Percentiles rank a stretch among this genome's conserved stretches.
These are phyloP conservation scores for Eragrostis curvula DNA, from an alignment of 176 grass and related monocot species.

Conservation along the genomic window DNA sequence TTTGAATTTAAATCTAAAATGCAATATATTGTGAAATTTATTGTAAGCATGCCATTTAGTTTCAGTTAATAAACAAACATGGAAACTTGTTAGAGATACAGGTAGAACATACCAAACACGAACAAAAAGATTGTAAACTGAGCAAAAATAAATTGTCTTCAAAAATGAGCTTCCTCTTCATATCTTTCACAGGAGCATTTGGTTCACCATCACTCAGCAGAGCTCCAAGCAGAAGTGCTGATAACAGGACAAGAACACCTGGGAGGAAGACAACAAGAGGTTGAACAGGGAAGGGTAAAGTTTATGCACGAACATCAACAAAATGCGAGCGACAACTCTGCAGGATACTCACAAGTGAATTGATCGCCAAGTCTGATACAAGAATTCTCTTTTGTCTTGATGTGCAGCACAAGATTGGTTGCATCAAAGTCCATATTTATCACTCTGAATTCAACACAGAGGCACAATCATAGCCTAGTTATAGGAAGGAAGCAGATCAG, in stretches of 20 bases:
- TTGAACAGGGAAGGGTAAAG: slow-evolving; percentile 35
- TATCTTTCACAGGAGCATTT: slow-evolving; percentile 42
- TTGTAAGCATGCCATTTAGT: no score
- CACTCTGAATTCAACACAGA: slow-evolving; percentile 5
- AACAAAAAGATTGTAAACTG: no score
- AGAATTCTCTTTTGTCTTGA: slow-evolving; percentile 39
- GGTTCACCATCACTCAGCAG: slow-evolving; percentile 55
- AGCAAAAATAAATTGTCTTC: no score
- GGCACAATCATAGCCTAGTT: slow-evolving; percentile 9
- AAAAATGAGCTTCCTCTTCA: no score
- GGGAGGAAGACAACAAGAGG: slow-evolving; percentile 44
- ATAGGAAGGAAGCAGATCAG: slow-evolving; percentile 21
- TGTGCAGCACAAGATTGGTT: slow-evolving; percentile 21
- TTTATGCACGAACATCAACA: slow-evolving; percentile 45
- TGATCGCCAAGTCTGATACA: slow-evolving; percentile 49
- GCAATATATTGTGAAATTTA: no score
- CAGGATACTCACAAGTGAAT: slow-evolving; percentile 44
- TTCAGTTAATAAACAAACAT: no score
- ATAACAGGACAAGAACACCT: slow-evolving; percentile 54
- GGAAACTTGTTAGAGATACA: no score
- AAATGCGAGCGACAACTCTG: slow-evolving; percentile 23
- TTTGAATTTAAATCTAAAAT: no score
- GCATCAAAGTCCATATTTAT: slow-evolving; percentile 45
- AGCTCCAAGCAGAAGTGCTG: slow-evolving; percentile 65
- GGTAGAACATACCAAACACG: no score